Evolutionary conservation across 2,329 filamentous ascomycete species (phyloP), one percentile per base, ranked within the genome.

Genomic region (Colletotrichum sp.): DNA sequence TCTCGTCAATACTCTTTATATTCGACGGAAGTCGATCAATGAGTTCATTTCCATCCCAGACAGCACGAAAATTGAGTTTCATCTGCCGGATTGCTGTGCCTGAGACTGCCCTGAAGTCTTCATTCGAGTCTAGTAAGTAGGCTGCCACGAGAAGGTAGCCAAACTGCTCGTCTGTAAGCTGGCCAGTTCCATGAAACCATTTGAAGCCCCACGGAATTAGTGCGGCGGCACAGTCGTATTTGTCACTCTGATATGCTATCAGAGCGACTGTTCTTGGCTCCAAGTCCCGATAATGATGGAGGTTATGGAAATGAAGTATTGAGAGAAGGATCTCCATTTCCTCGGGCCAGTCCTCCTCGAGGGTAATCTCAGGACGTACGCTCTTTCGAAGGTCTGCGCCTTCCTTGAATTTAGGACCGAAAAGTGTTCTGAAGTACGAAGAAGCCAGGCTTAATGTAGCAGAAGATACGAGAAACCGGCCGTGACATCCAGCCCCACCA

Each of bases 401-500:
- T 32, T 61, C 30, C 28, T 34, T 34, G n/a, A 61, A 61, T 1
- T 19, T 5, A 5, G 59, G 12, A 1, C 28, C 19, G 7, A 61
- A 61, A 22, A 25, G 30, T 32, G 30, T 22, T 13, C 8, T 34
- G 30, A 61, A 61, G 16, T 61, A 36, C 8, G 59, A 32, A 13
- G 59, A 61, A 5, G 59, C 59, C 15, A 61, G 28, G 12, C 19
- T 25, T 6, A 36, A 11, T 16, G 4, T 61, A 3, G 28, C 12
- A 8, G 16, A 32, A 13, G 59, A 61, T 0, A 34, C 28, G 16
- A 61, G 59, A 61, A 61, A 22, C 3, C 28, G 59, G 0, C 28
- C 6, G 28, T n/a, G 8, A 8, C 15, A n/a, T 22, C n/a, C 3
- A 11, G 4, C 6, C 5, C 32, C 1, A 9, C 8, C 19, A 4